Percentiles rank a stretch among this genome's conserved stretches.
phyloP scores from a whole-genome alignment of 2,329 filamentous ascomycete genomes.

The Xylaria sp. region DNA sequence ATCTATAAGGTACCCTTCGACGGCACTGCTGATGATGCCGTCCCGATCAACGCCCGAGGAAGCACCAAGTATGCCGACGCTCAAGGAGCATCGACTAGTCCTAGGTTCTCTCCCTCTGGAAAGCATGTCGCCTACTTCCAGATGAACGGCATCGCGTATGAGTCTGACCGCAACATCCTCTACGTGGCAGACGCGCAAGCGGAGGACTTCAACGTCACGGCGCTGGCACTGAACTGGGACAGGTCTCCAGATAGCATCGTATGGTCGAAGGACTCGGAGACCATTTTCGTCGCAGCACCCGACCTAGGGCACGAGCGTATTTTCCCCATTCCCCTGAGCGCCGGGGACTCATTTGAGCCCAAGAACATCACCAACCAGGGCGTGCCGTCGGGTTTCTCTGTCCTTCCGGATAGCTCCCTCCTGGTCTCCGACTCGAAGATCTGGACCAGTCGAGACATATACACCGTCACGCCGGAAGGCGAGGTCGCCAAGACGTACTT shows the following conservation, averaged over 20 bases:
- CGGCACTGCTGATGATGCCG: constrained; percentile 35
- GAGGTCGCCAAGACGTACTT: constrained; percentile 36
- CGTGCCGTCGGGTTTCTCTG: constrained; percentile 33
- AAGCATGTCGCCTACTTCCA: constrained; percentile 61
- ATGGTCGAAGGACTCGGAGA: constrained; percentile 36
- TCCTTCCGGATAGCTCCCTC: constrained; percentile 33
- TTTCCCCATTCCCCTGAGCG: constrained; percentile 36
- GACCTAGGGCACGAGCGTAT: constrained; percentile 37
- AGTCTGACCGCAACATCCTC: constrained; percentile 45
- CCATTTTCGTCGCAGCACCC: constrained; percentile 35
- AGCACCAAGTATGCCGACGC: constrained; percentile 36
- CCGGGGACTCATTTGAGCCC: constrained; percentile 34
- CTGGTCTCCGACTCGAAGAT: constrained; percentile 41
- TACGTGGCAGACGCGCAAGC: constrained; percentile 50
- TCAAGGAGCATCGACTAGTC: constrained; percentile 40
- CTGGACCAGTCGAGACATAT: constrained; percentile 41
- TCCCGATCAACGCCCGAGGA: constrained; percentile 39
- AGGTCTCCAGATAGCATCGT: constrained; percentile 31
- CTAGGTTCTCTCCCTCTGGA: constrained; percentile 60
- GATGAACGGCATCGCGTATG: constrained; percentile 63
- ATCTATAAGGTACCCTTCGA: constrained; percentile 41
- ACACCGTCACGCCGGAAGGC: constrained; percentile 32
- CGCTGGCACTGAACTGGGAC: constrained; percentile 38
- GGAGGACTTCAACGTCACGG: constrained; percentile 44
- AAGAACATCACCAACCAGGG: constrained; percentile 40